Evolutionary conservation across 345 rosid species (phyloP), one percentile per base, ranked within the genome.

Genomic region (Camelina laxa): DNA sequence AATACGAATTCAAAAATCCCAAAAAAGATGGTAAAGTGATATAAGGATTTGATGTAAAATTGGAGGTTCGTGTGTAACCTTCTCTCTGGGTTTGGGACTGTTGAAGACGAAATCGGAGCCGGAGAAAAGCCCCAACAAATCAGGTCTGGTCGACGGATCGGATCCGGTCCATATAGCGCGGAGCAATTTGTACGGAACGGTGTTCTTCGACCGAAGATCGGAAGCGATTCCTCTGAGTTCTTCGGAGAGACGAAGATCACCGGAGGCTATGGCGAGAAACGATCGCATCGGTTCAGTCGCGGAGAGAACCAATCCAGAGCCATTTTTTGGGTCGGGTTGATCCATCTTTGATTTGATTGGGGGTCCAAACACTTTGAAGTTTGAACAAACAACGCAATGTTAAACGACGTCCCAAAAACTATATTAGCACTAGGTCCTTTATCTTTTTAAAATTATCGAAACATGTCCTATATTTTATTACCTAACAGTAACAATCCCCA

Each of bases 71-170:
- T 7, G 50, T 56, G 30, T 27, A 27, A 91, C 98, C 95, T 91
- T 94, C 75, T 84, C 90, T 71, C 98, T 80, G 0, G 93, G 97
- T 65, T 81, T 87, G 35, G 97, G 93, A 69, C 91, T 81, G 60
- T 69, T 49, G 71, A 94, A 84, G 66, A 91, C 67, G 78, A 89
- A 87, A 42, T 65, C 69, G 13, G 94, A 79, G 33, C 88, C 88
- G 7, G 85, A 80, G 81, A 88, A 84, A 38, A 94, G 81, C 39
- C 47, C 59, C 58, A 59, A 60, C 72, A 90, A 78, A 1, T 73
- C 79, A 5, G 96, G 96, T 21, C 95, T 81, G n/a, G 79, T 70
- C 0, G 75, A 79, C 0, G 86, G 84, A 38, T 53, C 64, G 24
- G 87, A 82, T 14, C 68, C 85, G 17, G 78, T 36, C 91, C 97